phyloP scores from a whole-genome alignment of 805 yeast species.

The Wickerhamiella dianesei region DNA sequence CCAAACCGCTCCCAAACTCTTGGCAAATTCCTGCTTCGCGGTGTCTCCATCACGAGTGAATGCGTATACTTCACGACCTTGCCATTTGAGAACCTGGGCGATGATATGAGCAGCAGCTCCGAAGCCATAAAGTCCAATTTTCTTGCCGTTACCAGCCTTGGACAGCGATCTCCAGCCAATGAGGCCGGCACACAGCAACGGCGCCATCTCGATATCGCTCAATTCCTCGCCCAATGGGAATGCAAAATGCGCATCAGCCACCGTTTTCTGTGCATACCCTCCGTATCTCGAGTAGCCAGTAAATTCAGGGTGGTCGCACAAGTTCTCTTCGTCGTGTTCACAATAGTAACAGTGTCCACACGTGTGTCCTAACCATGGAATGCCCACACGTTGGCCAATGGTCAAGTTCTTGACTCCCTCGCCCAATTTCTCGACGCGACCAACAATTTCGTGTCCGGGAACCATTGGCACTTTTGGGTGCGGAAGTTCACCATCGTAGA shows the following conservation, averaged over 20 bases:
- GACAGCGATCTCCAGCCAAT: slow-evolving; percentile 1
- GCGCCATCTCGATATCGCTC: background rate
- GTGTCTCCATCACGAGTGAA: slow-evolving; percentile 3
- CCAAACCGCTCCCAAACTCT: background rate
- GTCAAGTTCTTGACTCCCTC: background rate
- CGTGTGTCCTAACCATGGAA: slow-evolving; percentile 1
- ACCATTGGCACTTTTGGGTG: background rate
- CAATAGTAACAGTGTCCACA: slow-evolving; percentile 1
- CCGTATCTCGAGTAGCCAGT: background rate
- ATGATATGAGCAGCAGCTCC: slow-evolving; percentile 2
- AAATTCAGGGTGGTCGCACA: background rate
- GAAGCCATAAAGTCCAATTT: slow-evolving; percentile 1
- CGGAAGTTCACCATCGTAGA: background rate
- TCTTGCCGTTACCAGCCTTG: slow-evolving; percentile 1
- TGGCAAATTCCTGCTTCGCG: background rate
- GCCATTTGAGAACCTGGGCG: background rate
- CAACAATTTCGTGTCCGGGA: slow-evolving; percentile 1
- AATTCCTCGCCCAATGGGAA: background rate
- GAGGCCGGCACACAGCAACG: slow-evolving; percentile 1
- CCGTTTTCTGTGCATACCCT: background rate
- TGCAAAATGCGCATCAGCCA: slow-evolving; percentile 1
- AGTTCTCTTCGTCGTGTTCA: background rate
- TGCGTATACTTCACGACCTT: slow-evolving; percentile 1
- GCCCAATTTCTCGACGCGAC: background rate
- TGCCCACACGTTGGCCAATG: slow-evolving; percentile 1